These are phyloP conservation scores for Botrytis cinerea DNA, from an alignment of 2,329 filamentous ascomycete genomes.

Conservation along the genomic window DNA sequence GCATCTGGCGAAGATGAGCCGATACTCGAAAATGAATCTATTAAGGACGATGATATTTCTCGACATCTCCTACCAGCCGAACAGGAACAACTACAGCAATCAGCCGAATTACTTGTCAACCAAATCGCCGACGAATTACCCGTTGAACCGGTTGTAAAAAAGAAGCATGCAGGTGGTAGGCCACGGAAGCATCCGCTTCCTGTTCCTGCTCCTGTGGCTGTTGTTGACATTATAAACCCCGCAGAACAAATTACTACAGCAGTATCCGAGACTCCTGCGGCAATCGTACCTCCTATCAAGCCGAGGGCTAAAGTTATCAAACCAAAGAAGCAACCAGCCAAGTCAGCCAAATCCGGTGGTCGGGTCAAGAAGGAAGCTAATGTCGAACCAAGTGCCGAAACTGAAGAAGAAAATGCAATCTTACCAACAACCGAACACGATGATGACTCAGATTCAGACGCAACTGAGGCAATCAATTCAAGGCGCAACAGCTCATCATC, in stretches of 20 bases:
- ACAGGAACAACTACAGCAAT: slow-evolving; percentile 35
- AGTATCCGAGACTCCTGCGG: neutral
- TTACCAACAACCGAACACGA: slow-evolving; percentile 36
- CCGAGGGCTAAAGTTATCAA: slow-evolving; percentile 24
- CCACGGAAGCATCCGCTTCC: slow-evolving; percentile 28
- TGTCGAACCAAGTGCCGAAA: slow-evolving; percentile 19
- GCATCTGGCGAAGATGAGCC: slow-evolving; percentile 28
- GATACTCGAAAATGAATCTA: slow-evolving; percentile 21
- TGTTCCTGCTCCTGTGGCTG: slow-evolving; percentile 15
- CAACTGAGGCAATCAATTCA: slow-evolving; percentile 29
- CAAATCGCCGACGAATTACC: slow-evolving; percentile 26
- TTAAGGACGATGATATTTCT: slow-evolving; percentile 21
- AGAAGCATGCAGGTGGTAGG: slow-evolving; percentile 32
- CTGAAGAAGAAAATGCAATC: slow-evolving; percentile 31
- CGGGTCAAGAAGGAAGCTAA: slow-evolving; percentile 28
- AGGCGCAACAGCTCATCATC: slow-evolving; percentile 33
- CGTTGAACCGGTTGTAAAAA: slow-evolving; percentile 26
- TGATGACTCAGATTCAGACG: slow-evolving; percentile 28
- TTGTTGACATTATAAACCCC: slow-evolving; percentile 14
- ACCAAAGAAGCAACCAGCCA: slow-evolving; percentile 27
- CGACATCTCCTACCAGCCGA: slow-evolving; percentile 32
- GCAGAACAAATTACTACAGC: slow-evolving; percentile 14
- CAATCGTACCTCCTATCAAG: slow-evolving; percentile 22
- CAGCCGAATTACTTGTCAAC: slow-evolving; percentile 35
- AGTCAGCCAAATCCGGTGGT: slow-evolving; percentile 26